Evolutionary conservation across 1,284 basidiomycete species (phyloP).

Genomic region (Heterobasidion occidentale): DNA sequence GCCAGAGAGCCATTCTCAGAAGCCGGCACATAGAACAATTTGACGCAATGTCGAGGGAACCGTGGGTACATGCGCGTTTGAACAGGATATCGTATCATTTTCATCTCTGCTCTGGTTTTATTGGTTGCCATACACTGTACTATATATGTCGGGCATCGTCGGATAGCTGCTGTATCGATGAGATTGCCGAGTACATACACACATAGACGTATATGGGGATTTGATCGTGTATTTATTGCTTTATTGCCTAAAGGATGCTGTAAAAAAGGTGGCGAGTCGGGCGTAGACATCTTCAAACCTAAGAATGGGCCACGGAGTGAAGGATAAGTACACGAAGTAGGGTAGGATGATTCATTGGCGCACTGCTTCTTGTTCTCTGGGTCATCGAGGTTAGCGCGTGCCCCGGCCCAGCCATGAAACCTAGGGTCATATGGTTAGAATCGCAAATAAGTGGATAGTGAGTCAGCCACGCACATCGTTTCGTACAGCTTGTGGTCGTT

Average conservation of each 20-base stretch:
- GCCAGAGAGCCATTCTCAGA: background rate
- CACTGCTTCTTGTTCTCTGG: conserved; percentile 59
- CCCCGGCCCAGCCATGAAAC: conserved; percentile 70
- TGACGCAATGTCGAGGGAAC: too few relatives aligned
- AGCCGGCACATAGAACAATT: too few relatives aligned
- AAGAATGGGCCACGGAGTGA: conserved; percentile 6
- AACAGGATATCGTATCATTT: too few relatives aligned
- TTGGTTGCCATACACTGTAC: too few relatives aligned
- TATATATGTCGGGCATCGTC: too few relatives aligned
- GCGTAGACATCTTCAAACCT: conserved; percentile 59
- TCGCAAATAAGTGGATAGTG: background rate
- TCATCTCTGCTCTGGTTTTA: too few relatives aligned
- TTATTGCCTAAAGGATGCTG: conserved; percentile 6
- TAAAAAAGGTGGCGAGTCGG: conserved; percentile 44
- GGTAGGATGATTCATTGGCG: conserved; percentile 9
- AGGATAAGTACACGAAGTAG: background rate
- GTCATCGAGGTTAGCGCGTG: conserved; percentile 57
- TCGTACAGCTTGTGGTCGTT: conserved; percentile 48
- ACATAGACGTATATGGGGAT: too few relatives aligned
- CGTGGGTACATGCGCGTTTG: too few relatives aligned
- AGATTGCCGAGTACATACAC: too few relatives aligned
- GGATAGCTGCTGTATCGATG: too few relatives aligned
- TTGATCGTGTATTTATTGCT: background rate
- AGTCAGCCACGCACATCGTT: conserved; percentile 30
- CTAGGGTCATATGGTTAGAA: conserved; percentile 21